Conservation (phyloP, 352 stramenopile species). For the Hyphochytrium catenoides region DNA sequence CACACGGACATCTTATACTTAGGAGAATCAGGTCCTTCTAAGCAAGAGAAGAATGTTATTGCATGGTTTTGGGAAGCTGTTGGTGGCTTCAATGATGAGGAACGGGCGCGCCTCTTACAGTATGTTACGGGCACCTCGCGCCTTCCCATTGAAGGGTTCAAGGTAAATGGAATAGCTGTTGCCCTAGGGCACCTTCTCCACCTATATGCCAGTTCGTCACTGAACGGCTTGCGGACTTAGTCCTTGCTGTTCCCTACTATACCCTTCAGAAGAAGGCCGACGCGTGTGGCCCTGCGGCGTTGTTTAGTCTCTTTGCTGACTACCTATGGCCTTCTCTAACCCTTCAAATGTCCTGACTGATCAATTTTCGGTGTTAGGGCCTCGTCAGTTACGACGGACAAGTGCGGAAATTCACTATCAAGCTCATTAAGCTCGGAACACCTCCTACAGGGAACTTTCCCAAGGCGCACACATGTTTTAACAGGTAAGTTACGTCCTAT, state of each 20-base stretch:
- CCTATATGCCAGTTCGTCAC: too few relatives aligned
- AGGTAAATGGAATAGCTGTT: too few relatives aligned
- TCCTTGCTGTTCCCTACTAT: too few relatives aligned
- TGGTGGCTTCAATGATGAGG: conserved; percentile 24
- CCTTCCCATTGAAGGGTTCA: conserved; percentile 49
- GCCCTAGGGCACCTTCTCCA: too few relatives aligned
- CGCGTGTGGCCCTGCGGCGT: too few relatives aligned
- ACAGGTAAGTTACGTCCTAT: conserved; percentile 12
- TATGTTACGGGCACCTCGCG: conserved; percentile 46
- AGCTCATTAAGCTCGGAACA: conserved; percentile 24
- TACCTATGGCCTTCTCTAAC: too few relatives aligned
- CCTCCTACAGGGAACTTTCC: conserved; percentile 22
- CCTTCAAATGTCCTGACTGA: too few relatives aligned
- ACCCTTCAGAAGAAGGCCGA: too few relatives aligned
- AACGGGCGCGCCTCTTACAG: conserved; percentile 36
- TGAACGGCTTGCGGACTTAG: too few relatives aligned
- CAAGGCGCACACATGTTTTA: conserved; percentile 59
- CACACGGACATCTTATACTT: conserved; percentile 37
- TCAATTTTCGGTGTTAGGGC: too few relatives aligned
- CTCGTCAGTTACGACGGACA: conserved; percentile 49
- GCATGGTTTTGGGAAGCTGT: conserved; percentile 44
- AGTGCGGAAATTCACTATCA: conserved; percentile 47
- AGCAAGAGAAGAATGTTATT: conserved; percentile 23
- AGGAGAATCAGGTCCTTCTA: conserved; percentile 11
- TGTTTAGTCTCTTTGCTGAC: too few relatives aligned